Conservation (phyloP, 495 filamentous ascomycete genomes). For the Neurospora sp. region DNA sequence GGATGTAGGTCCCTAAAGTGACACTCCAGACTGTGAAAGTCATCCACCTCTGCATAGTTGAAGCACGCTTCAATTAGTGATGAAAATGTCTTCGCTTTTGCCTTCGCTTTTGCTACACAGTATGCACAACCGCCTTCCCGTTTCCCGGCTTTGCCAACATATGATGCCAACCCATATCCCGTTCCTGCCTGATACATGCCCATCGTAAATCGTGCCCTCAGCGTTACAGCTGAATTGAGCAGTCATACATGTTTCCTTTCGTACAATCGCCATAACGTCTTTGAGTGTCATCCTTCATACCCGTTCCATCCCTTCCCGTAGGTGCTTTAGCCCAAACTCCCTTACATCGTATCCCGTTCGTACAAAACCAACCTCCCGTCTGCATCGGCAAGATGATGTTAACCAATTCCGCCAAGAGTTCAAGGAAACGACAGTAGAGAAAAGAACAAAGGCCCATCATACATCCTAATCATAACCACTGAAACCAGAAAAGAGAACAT, state of each 20-base stretch:
- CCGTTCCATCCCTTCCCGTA: neutral
- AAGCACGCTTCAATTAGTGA: too few relatives aligned
- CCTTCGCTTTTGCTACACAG: neutral
- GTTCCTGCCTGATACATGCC: neutral
- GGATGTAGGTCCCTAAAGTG: too few relatives aligned
- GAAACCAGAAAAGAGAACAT: neutral
- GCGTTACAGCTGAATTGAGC: neutral
- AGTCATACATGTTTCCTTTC: neutral
- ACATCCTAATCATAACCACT: neutral
- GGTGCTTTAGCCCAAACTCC: neutral
- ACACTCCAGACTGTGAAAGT: too few relatives aligned
- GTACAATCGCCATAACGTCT: neutral
- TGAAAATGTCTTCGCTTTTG: neutral
- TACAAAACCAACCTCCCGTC: neutral
- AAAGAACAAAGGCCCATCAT: neutral
- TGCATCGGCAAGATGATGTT: neutral
- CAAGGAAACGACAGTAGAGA: neutral
- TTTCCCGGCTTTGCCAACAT: neutral
- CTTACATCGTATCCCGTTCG: neutral
- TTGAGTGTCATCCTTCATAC: neutral
- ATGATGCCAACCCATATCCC: neutral
- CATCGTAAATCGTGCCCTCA: neutral
- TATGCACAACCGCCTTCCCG: neutral
- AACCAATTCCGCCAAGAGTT: neutral
- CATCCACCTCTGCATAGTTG: too few relatives aligned